Evolutionary conservation across 352 stramenopile species (phyloP).

Genomic region (Phytophthora kernoviae): DNA sequence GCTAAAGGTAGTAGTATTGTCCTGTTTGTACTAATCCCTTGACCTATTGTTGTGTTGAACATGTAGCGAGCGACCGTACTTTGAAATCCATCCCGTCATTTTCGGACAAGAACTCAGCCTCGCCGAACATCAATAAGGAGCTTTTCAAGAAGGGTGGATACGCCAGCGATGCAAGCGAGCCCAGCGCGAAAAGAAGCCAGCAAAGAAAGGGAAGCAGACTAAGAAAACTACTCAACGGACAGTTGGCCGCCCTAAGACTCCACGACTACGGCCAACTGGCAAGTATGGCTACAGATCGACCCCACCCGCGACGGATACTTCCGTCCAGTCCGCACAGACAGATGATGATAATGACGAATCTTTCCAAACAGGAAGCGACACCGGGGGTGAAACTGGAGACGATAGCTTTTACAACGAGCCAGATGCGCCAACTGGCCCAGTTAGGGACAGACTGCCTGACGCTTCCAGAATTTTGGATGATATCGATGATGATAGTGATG

Average conservation of each 20-base stretch:
- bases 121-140: slow-evolving; percentile 55
- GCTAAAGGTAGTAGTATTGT: not conserved
- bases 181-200: slow-evolving; percentile 26
- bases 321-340: slow-evolving; percentile 51
- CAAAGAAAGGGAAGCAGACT: slow-evolving; percentile 27
- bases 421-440: slow-evolving; percentile 27
- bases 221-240: slow-evolving; percentile 40
- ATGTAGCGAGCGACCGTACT: slow-evolving; percentile 63
- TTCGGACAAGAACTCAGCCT: slow-evolving; percentile 52
- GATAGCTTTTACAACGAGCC: slow-evolving; percentile 58
- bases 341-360: slow-evolving; percentile 66
- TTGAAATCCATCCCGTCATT: slow-evolving; percentile 62
- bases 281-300: slow-evolving; percentile 60
- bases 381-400: slow-evolving; percentile 52
- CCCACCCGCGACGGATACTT: slow-evolving; percentile 45
- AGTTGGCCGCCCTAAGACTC: slow-evolving; percentile 30
- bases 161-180: slow-evolving; percentile 36
- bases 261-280: slow-evolving; percentile 32
- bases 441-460: slow-evolving; percentile 63
- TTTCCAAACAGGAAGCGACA: slow-evolving; percentile 49
- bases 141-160: slow-evolving; percentile 52
- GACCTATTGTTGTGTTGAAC: not conserved
- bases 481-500: slow-evolving; percentile 23
- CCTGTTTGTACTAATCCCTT: not conserved
- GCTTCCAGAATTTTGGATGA: slow-evolving; percentile 40